These are phyloP conservation scores for Penicillium pulvis DNA, from an alignment of 495 filamentous ascomycete species.

Conservation along the genomic window DNA sequence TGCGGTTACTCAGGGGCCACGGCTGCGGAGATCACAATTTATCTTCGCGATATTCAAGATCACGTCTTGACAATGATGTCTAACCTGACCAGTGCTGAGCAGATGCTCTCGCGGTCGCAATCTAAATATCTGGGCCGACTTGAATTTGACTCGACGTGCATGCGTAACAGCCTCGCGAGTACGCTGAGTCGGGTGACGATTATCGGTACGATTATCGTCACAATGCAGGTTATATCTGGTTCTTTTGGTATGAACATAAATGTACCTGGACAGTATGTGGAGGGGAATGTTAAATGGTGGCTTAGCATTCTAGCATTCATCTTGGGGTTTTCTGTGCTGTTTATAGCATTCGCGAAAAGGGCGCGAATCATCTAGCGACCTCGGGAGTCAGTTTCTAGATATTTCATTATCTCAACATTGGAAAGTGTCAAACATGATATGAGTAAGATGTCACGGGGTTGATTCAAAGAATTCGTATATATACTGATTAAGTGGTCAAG, in stretches of 20 bases:
- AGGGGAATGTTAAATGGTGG: constrained; percentile 60
- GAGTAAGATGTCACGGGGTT: no score
- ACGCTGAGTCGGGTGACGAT: constrained; percentile 85
- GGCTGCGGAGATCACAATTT: constrained; percentile 83
- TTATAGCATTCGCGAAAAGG: background rate
- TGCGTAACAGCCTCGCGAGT: constrained; percentile 71
- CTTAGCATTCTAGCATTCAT: constrained; percentile 42
- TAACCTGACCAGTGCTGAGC: constrained; percentile 86
- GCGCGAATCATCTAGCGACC: background rate
- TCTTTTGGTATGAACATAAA: constrained; percentile 92
- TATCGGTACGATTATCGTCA: constrained; percentile 82
- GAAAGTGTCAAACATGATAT: no score
- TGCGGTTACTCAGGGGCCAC: constrained; percentile 87
- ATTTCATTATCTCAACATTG: no score
- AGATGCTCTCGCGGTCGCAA: constrained; percentile 86
- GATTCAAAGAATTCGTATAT: no score
- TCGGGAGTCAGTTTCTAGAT: no score
- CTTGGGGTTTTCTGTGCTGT: background rate
- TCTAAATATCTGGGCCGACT: constrained; percentile 89
- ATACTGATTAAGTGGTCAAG: no score
- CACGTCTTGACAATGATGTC: constrained; percentile 96
- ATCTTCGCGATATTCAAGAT: constrained; percentile 91
- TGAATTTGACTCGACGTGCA: constrained; percentile 75
- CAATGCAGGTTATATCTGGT: constrained; percentile 84
- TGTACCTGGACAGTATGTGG: constrained; percentile 64